Conservation (phyloP, 495 filamentous ascomycete species). For the Daldinia bambusicola region DNA sequence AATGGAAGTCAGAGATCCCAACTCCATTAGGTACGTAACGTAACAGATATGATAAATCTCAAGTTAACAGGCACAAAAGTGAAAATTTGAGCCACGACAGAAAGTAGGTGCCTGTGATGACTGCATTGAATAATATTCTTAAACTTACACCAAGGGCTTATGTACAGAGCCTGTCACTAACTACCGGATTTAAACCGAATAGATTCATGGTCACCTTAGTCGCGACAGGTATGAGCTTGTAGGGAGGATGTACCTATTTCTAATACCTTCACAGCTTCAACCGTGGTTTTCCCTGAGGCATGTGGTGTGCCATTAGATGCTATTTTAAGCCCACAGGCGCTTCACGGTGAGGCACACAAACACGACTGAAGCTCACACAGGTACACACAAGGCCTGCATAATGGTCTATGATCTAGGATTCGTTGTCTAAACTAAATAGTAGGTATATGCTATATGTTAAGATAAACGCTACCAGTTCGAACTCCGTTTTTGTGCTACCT, state of each 20-base stretch:
- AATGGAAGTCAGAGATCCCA: too few relatives aligned
- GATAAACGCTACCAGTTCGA: not conserved
- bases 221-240: not conserved
- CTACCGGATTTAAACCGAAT: not conserved
- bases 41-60: not conserved
- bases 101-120: not conserved
- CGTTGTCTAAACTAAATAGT: not conserved
- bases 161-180: not conserved
- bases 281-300: not conserved
- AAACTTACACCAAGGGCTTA: not conserved
- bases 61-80: not conserved
- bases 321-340: not conserved
- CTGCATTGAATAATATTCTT: not conserved
- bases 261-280: not conserved
- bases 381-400: too few relatives aligned
- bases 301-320: not conserved
- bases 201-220: not conserved
- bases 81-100: not conserved
- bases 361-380: not conserved
- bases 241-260: not conserved
- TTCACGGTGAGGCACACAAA: not conserved
- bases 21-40: not conserved
- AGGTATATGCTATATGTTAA: not conserved
- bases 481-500: not conserved
- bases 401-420: too few relatives aligned